A percentile compares a stretch with the other conserved stretches of the same genome.
Evolutionary conservation across 2,329 filamentous ascomycete genomes (phyloP).

Genomic region (Clarireedia homoeocarpa): DNA sequence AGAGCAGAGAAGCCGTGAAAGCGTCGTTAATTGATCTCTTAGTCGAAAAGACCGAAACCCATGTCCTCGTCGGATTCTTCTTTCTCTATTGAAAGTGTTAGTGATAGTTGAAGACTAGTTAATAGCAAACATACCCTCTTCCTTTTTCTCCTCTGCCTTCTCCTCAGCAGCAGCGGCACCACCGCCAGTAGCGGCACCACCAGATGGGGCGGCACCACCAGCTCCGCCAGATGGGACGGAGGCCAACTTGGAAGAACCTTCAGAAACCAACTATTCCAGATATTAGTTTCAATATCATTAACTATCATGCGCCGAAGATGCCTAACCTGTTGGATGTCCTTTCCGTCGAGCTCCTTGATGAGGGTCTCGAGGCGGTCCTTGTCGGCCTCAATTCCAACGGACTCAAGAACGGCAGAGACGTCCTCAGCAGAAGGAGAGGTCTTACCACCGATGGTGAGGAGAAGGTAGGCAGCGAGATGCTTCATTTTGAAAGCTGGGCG

Average conservation of each 20-base stretch:
- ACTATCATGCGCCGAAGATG: constrained; percentile 23
- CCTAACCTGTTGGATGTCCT: constrained; percentile 83
- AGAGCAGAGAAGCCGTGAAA: constrained; percentile 19
- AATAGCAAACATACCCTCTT: constrained; percentile 65
- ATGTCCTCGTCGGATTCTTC: constrained; percentile 70
- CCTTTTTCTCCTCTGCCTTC: constrained; percentile 62
- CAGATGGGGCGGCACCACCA: constrained; percentile 62
- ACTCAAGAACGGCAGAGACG: constrained; percentile 81
- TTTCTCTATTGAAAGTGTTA: constrained; percentile 40
- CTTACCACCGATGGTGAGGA: constrained; percentile 92
- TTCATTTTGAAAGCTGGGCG: constrained; percentile 74
- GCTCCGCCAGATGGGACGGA: constrained; percentile 91
- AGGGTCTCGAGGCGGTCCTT: constrained; percentile 78
- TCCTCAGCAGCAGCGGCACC: constrained; percentile 47
- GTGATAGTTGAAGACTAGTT: constrained; percentile 5
- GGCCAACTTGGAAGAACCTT: constrained; percentile 88
- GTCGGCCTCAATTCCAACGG: constrained; percentile 93
- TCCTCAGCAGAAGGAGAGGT: constrained; percentile 75
- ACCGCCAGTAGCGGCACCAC: constrained; percentile 58
- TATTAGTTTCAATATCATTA: constrained; percentile 19
- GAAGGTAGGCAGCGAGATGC: constrained; percentile 98
- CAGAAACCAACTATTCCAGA: constrained; percentile 69
- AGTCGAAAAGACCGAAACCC: constrained; percentile 72
- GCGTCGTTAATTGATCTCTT: constrained; percentile 35
- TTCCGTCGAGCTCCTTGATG: constrained; percentile 84